phyloP scores from a whole-genome alignment of 305 asterid species.

The Fraxinus velutina region DNA sequence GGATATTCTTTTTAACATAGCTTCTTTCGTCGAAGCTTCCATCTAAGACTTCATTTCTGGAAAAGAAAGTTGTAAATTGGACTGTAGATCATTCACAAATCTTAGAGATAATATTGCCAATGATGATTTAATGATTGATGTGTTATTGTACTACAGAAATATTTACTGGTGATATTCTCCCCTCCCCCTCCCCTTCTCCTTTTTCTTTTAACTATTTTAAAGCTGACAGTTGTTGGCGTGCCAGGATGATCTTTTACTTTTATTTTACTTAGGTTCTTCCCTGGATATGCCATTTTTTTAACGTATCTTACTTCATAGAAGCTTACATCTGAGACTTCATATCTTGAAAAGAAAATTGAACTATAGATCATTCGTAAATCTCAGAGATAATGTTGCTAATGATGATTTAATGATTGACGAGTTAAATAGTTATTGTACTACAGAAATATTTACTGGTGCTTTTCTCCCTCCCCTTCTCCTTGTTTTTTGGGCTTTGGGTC shows the following conservation, averaged over 20 bases:
- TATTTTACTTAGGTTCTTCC: too few relatives aligned
- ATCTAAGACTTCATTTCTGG: not conserved
- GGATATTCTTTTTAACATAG: not conserved
- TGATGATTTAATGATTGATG: not conserved
- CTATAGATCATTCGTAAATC: not conserved
- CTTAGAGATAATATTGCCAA: not conserved
- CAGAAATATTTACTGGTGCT: not conserved
- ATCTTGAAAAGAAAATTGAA: not conserved
- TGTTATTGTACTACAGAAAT: not conserved
- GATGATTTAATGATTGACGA: not conserved
- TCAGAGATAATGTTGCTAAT: not conserved
- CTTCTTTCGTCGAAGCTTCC: not conserved
- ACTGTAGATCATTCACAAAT: not conserved
- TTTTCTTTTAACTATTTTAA: not conserved
- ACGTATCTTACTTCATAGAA: too few relatives aligned
- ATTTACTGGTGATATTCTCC: not conserved
- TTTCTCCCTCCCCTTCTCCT: not conserved
- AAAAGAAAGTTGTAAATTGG: not conserved
- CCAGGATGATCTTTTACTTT: not conserved
- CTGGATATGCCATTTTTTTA: too few relatives aligned
- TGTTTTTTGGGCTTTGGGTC: not conserved
- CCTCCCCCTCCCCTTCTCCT: not conserved
- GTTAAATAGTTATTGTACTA: not conserved
- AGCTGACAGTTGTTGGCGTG: not conserved
- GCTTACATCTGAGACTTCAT: too few relatives aligned